phyloP scores from a whole-genome alignment of 345 rosid genomes.

The Ceriops zippeliana region DNA sequence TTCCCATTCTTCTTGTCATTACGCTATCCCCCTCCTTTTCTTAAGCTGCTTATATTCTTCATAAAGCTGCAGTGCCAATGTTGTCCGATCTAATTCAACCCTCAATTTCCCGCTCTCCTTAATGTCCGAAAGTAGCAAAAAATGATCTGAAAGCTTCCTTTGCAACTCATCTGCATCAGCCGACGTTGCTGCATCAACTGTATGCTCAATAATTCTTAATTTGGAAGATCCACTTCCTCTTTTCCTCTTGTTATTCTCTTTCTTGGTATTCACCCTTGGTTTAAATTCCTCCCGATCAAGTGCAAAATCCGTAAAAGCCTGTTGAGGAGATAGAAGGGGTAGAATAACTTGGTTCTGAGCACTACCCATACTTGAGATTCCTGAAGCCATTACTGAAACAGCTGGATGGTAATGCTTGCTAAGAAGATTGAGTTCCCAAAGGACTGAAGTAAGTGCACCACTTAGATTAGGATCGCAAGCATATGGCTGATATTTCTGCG shows the following conservation, averaged over 20 bases:
- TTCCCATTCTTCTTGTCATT: background rate
- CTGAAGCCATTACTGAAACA: conserved; percentile 51
- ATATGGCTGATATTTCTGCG: conserved; percentile 84
- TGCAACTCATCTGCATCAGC: conserved; percentile 45
- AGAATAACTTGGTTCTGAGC: conserved; percentile 59
- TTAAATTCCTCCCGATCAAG: conserved; percentile 56
- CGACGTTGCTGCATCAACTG: conserved; percentile 4
- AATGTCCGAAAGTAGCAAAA: conserved; percentile 42
- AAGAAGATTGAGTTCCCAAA: conserved; percentile 85
- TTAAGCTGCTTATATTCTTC: conserved; percentile 44
- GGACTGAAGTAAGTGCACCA: conserved; percentile 89
- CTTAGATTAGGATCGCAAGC: conserved; percentile 81
- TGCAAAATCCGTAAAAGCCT: conserved; percentile 62
- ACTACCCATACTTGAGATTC: conserved; percentile 56
- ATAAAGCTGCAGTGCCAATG: conserved; percentile 35
- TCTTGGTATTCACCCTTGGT: conserved; percentile 28
- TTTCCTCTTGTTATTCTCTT: conserved; percentile 54
- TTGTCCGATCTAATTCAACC: conserved; percentile 34
- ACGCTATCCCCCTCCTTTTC: conserved; percentile 31
- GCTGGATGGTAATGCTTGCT: conserved; percentile 78
- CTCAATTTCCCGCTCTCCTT: conserved; percentile 51
- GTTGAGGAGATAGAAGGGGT: conserved; percentile 55
- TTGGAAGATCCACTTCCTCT: conserved; percentile 28
- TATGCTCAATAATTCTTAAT: conserved; percentile 7
- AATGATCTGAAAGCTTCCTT: conserved; percentile 55